Conservation (phyloP, 177 flowering plant genomes). For the Vitis hybrid region DNA sequence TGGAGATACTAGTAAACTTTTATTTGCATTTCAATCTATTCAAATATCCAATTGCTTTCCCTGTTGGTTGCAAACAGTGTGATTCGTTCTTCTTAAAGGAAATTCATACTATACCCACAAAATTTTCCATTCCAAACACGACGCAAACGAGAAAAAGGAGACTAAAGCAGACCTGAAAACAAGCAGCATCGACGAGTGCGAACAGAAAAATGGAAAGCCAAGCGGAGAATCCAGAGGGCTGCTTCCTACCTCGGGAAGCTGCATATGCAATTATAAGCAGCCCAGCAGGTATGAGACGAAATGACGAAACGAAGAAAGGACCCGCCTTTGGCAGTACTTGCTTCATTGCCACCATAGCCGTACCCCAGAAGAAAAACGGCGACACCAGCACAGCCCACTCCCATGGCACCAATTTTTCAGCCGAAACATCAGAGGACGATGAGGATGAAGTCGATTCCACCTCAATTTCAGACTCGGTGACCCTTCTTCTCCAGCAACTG, state of each 20-base stretch:
- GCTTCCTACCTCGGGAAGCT: slow-evolving; percentile 38
- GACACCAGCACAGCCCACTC: slow-evolving; percentile 76
- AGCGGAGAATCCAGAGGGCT: slow-evolving; percentile 71
- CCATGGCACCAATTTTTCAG: slow-evolving; percentile 10
- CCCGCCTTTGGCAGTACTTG: slow-evolving; percentile 86
- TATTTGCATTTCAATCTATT: too few species aligned
- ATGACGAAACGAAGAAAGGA: slow-evolving; percentile 76
- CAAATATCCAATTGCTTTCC: too few species aligned
- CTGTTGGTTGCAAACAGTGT: too few species aligned
- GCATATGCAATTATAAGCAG: slow-evolving; percentile 66
- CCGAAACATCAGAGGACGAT: too few species aligned
- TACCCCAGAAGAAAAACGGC: slow-evolving; percentile 99
- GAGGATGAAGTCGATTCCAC: not conserved
- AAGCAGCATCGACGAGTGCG: slow-evolving; percentile 80
- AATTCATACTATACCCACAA: not conserved
- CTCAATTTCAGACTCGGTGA: too few species aligned
- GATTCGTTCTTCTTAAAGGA: too few species aligned
- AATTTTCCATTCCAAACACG: not conserved
- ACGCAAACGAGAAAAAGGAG: not conserved
- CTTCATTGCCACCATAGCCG: slow-evolving; percentile 99
- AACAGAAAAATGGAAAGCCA: slow-evolving; percentile 81
- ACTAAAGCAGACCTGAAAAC: slow-evolving; percentile 66
- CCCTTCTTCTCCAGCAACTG: too few species aligned
- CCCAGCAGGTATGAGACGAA: slow-evolving; percentile 85
- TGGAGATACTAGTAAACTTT: too few species aligned